Conservation (phyloP, 1,284 basidiomycete species). For the Mycena citricolor region DNA sequence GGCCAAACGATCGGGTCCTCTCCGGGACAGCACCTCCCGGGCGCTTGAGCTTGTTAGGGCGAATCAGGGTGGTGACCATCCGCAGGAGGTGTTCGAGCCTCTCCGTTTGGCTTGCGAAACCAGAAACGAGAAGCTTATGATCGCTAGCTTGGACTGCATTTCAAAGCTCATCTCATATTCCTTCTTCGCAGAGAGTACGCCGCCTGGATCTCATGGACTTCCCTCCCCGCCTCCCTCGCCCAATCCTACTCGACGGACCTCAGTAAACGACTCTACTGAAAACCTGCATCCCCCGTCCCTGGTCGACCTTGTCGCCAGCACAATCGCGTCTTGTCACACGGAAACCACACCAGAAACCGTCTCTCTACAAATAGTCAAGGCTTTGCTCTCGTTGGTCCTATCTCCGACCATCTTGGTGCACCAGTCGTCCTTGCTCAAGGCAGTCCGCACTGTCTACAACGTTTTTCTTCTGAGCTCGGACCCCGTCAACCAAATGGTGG, state of each 20-base stretch:
- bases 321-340: conserved; percentile 89
- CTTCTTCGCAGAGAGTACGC: conserved; percentile 79
- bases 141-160: conserved; percentile 93
- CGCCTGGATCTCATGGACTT: conserved; percentile 40
- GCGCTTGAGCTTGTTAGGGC: conserved; percentile 83
- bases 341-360: conserved; percentile 87
- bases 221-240: conserved; percentile 75
- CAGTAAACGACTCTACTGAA: conserved; percentile 48
- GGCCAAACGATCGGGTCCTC: conserved; percentile 78
- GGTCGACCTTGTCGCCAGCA: conserved; percentile 89
- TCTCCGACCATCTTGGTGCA: conserved; percentile 87
- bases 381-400: conserved; percentile 83
- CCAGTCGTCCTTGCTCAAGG: conserved; percentile 91
- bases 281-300: conserved; percentile 63
- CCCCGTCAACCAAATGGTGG: conserved; percentile 92
- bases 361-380: conserved; percentile 94
- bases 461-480: conserved; percentile 90
- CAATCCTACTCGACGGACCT: conserved; percentile 43
- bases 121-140: conserved; percentile 86
- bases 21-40: conserved; percentile 79
- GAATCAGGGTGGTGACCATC: conserved; percentile 67
- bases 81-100: conserved; percentile 89
- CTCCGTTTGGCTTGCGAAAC: conserved; percentile 93
- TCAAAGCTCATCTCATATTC: conserved; percentile 95
- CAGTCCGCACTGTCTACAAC: conserved; percentile 95